These are phyloP conservation scores for Metschnikowia cerradonensis DNA, from an alignment of 805 yeast genomes.

Conservation along the genomic window DNA sequence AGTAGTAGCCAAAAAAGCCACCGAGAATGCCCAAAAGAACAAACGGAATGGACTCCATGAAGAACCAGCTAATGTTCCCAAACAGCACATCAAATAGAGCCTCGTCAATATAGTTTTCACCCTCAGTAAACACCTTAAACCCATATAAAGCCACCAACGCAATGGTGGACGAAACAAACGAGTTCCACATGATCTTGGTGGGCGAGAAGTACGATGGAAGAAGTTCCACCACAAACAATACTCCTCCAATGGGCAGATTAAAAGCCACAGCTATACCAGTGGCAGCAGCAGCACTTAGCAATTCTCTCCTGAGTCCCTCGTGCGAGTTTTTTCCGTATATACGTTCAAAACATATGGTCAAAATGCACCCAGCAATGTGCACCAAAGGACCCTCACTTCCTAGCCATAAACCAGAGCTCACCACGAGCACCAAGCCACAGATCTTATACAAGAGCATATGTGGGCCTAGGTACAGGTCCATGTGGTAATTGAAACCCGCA, in stretches of 20 bases:
- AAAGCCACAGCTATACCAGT: conserved; percentile 84
- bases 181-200: conserved; percentile 72
- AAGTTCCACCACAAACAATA: conserved; percentile 69
- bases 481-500: conserved; percentile 54
- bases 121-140: conserved; percentile 37
- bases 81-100: conserved; percentile 57
- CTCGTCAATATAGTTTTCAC: conserved; percentile 41
- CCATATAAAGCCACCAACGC: conserved; percentile 57
- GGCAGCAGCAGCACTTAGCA: conserved; percentile 71
- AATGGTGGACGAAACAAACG: conserved; percentile 74
- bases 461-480: conserved; percentile 47
- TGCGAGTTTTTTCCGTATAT: conserved; percentile 31
- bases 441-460: conserved; percentile 53
- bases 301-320: conserved; percentile 62
- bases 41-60: conserved; percentile 69
- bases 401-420: conserved; percentile 75
- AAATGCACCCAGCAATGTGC: conserved; percentile 65
- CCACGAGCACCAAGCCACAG: conserved; percentile 56
- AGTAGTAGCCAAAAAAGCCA: conserved; percentile 58
- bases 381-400: conserved; percentile 88
- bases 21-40: conserved; percentile 66
- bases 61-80: conserved; percentile 68
- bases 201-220: conserved; percentile 61
- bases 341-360: conserved; percentile 26
- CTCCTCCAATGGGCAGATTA: conserved; percentile 87